Evolutionary conservation across 208 protist species (phyloP), one percentile per base, ranked within the genome.

Genomic region (Lotmaria passim): DNA sequence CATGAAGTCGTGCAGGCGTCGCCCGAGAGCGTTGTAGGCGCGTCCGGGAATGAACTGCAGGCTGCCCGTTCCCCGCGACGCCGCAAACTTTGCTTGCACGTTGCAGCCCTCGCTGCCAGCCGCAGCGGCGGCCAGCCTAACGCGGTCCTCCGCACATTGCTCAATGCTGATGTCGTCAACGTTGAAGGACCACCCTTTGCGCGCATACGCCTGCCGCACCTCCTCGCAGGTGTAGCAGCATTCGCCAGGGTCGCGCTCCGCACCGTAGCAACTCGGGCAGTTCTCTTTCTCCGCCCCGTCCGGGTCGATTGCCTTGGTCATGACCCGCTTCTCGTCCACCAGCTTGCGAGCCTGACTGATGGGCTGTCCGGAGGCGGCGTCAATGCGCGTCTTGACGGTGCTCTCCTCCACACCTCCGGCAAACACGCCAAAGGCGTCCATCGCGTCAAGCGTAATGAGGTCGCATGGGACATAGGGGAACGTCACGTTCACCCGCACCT

Each of bases 161-260:
- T 51, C 75, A 11, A 94, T 64, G 53, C 72, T 89, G 23, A 83
- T 69, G 53, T 93, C 86, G 65, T 78, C 67, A 14, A 83, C 60
- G 60, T 87, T 80, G 33, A 96, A 90, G 17, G 36, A 46, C 91
- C 91, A 96, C 28, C 86, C 81, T 30, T 66, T 77, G 19, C 60
- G 56, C 14, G 34, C 46, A 70, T 94, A 96, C 43, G 89, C 83
- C 31, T 69, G 53, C 23, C 86, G 75, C 24, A 96, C 89, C 55
- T 93, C 88, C 19, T 93, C 83, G 71, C 90, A 96, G 47, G 85
- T 93, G 70, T 90, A 75, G 74, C 90, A 97, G 79, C 93, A 96
- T 5, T 87, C 79, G 5, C 79, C 85, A 14, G 67, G 71, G 55
- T 75, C 19, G 19, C 28, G 52, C 74, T 91, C 88, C 11, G 89